Base-by-base conservation (phyloP, 495 filamentous ascomycete species). In the Neurospora hispaniola region DNA sequence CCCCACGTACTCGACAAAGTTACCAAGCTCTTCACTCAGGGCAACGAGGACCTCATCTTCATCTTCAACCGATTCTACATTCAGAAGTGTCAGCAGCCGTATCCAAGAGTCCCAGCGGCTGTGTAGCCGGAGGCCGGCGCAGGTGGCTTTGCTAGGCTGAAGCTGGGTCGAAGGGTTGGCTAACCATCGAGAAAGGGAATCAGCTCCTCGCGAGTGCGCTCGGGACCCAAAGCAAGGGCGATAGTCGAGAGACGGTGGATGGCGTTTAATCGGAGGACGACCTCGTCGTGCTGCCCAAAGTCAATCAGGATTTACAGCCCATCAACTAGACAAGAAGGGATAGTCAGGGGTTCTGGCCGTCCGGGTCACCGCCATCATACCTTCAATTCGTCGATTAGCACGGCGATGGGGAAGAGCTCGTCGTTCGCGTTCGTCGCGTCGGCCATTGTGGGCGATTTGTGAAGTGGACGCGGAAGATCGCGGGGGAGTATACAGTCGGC, bases 351-450 rank as follows among this genome's bases (percentile, higher is more conserved):
- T 69, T 23, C 54, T 66, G 54, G 54, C 54, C 27, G 54, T 35
- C 54, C 27, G 23, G 54, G 75, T 76, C 73, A 79, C 73, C 74
- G 77, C 80, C 79, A 66, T 18, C 54, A 77, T 86, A 97, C 94
- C 93, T 99, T 99, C 78, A 99, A 86, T 89, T 99, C 96, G 84
- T 99, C 96, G 84, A 99, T 99, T 81, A 99, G 90, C 72, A 99
- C 96, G 74, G 96, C 96, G 86, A 99, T 99, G 79, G 96, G 96
- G 83, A 97, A 98, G 75, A 99, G 94, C 89, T 98, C 96, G 83
- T 98, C 95, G 81, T 90, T 96, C 84, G 86, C 79, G 80, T 83
- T 84, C 74, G 82, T 78, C 80, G 84, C 84, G 81, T 88, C 86
- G 77, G 86, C 84, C 86, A 88, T 88, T 78, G 74, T 80, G 84